These are phyloP conservation scores for Zarea fungicola DNA, from an alignment of 2,329 filamentous ascomycete species.

Conservation along the genomic window DNA sequence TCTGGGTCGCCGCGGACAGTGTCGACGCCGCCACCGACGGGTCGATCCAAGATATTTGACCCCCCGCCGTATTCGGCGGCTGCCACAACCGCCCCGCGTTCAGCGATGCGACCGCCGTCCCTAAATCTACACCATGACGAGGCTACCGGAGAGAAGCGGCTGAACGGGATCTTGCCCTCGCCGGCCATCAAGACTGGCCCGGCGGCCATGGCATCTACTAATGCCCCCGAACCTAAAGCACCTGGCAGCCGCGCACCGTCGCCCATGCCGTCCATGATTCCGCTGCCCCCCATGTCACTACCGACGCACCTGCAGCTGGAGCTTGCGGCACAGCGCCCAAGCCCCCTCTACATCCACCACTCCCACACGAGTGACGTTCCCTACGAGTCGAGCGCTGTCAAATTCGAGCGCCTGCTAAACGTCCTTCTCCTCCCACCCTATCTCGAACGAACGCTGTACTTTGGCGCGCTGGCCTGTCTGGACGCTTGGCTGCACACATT, in stretches of 20 bases:
- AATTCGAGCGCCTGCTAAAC: conserved; percentile 86
- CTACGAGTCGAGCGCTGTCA: conserved; percentile 88
- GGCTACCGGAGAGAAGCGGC: conserved; percentile 9
- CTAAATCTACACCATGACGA: conserved; percentile 38
- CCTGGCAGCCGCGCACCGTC: conserved; percentile 35
- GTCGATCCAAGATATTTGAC: conserved; percentile 30
- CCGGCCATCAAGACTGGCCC: conserved; percentile 21
- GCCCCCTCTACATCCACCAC: conserved; percentile 60
- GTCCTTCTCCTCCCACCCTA: conserved; percentile 77
- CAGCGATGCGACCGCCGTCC: conserved; percentile 43
- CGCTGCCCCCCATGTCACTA: conserved; percentile 61
- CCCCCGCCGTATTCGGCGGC: conserved; percentile 24
- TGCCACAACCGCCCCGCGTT: conserved; percentile 42
- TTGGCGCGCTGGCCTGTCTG: conserved; percentile 85
- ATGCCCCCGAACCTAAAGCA: conserved; percentile 9
- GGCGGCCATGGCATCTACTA: conserved; percentile 20
- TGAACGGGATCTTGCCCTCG: conserved; percentile 15
- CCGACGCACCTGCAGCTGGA: conserved; percentile 62
- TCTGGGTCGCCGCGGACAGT: conserved; percentile 37
- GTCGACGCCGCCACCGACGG: conserved; percentile 50
- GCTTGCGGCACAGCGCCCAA: conserved; percentile 56
- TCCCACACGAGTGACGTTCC: conserved; percentile 55
- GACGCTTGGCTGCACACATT: conserved; percentile 97
- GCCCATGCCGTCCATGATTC: conserved; percentile 50
- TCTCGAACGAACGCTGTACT: conserved; percentile 78